These are phyloP conservation scores for Juglanconis oblonga DNA, from an alignment of 2,329 filamentous ascomycete species.

Conservation along the genomic window DNA sequence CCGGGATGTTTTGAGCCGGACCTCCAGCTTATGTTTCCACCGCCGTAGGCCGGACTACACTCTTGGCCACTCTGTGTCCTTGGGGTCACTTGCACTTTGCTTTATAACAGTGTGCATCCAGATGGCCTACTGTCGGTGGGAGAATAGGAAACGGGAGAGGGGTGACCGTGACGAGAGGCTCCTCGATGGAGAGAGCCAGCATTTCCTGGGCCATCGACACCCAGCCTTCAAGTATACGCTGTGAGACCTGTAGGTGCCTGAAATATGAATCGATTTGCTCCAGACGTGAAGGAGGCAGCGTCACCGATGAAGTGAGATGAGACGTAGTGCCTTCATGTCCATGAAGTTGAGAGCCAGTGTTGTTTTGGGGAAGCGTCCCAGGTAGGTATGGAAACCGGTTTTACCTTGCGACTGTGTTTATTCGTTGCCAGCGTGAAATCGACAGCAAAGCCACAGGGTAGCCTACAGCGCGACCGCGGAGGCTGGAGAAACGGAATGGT, in stretches of 20 bases:
- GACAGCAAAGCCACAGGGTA: no score
- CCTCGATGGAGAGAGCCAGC: conserved; percentile 24
- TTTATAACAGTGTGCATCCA: conserved; percentile 27
- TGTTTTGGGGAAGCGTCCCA: no score
- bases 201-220: conserved; percentile 36
- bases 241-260: conserved; percentile 1
- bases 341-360: no score
- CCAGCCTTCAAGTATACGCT: conserved; percentile 38
- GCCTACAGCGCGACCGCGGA: neutral
- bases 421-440: no score
- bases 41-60: conserved; percentile 32
- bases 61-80: conserved; percentile 38
- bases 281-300: no score
- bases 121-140: conserved; percentile 37
- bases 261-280: neutral
- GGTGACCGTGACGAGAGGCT: conserved; percentile 37
- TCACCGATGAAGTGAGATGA: no score
- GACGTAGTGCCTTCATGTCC: no score
- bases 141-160: conserved; percentile 36
- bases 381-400: no score
- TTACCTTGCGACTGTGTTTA: no score
- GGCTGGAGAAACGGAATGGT: neutral
- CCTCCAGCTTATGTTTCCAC: conserved; percentile 1
- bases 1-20: neutral
- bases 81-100: conserved; percentile 35